Evolutionary conservation across 768 basidiomycete species (phyloP), one percentile per base, ranked within the genome.

Genomic region (Mycena filopes): DNA sequence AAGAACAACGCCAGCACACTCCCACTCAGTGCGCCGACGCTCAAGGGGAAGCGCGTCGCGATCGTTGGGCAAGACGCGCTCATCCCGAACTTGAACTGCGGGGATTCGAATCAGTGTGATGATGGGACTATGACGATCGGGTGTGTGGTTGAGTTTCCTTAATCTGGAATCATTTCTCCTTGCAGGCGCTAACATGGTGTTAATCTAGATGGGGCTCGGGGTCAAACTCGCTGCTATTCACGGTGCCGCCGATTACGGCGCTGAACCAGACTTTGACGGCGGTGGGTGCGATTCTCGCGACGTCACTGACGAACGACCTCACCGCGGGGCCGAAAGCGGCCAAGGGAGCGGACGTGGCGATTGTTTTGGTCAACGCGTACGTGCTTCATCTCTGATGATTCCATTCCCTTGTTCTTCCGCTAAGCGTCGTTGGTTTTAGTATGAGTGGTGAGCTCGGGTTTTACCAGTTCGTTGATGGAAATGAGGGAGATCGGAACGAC

Each of bases 41-140:
- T 87, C 36, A 36, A 36, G n/a, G n/a, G n/a, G n/a, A 85, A 85
- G 38, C 82, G 83, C 0, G 82, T 87, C 5, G 89, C 87, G 3
- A 83, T 90, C 18, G 74, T 91, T 50, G 85, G 89, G 16, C 84
- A 87, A 69, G 89, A 82, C 79, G 89, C 80, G 47, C 79, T 72
- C 78, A 80, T 81, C 77, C 87, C 77, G 65, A 86, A 80, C 76
- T 74, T 70, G 73, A 79, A 77, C 60, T 83, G 78, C 70, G 76
- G 71, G 74, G 89, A 77, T 71, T 77, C 73, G 79, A 89, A 84
- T 55, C 78, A 84, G 63, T 86, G 85, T 66, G 82, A 84, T 53
- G 82, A 84, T 45, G 87, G 87, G 2, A 89, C 87, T 0, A 84
- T 91, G 77, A 84, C 83, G 21, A 81, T 89, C 72, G 89, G 89